Evolutionary conservation across 202 grass and related monocot species (phyloP).

Genomic region (Bolboschoenoplectus hybrid): DNA sequence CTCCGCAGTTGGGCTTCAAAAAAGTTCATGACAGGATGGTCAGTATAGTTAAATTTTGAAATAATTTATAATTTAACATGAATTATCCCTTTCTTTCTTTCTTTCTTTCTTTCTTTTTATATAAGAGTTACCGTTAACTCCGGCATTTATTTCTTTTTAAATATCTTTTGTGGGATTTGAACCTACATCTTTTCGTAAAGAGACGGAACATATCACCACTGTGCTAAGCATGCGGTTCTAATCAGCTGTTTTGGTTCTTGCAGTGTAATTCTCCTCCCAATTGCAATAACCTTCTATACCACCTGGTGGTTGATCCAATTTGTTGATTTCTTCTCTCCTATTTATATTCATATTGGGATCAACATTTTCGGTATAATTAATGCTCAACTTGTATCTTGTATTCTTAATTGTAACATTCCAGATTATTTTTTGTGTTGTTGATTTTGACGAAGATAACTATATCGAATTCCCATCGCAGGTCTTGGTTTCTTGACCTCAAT

Average conservation of each 20-base stretch:
- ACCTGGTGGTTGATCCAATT: slow-evolving; percentile 92
- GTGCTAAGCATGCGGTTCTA: too few relatives aligned
- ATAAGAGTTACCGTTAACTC: too few relatives aligned
- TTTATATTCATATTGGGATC: slow-evolving; percentile 78
- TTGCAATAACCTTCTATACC: slow-evolving; percentile 86
- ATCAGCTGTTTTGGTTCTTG: slow-evolving; percentile 36
- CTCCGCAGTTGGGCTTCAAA: slow-evolving; percentile 81
- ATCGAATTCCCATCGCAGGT: slow-evolving; percentile 42
- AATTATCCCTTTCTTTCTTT: neutral
- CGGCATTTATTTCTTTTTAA: too few relatives aligned
- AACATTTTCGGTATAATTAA: slow-evolving; percentile 64
- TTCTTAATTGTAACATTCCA: slow-evolving; percentile 1
- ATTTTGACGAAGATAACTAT: slow-evolving; percentile 19
- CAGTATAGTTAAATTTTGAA: slow-evolving; percentile 16
- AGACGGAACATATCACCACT: too few relatives aligned
- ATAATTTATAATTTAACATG: neutral
- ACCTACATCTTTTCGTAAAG: too few relatives aligned
- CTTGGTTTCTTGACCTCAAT: slow-evolving; percentile 88
- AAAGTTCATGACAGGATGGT: slow-evolving; percentile 88
- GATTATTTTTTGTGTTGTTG: slow-evolving; percentile 14
- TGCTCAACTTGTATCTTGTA: slow-evolving; percentile 11
- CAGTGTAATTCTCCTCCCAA: slow-evolving; percentile 87
- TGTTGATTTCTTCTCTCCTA: slow-evolving; percentile 92
- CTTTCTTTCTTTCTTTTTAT: too few relatives aligned
- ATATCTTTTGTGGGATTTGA: too few relatives aligned